Evolutionary conservation across 2,329 filamentous ascomycete species (phyloP), one percentile per base, ranked within the genome.

Genomic region (Sclerotinia trifoliorum): DNA sequence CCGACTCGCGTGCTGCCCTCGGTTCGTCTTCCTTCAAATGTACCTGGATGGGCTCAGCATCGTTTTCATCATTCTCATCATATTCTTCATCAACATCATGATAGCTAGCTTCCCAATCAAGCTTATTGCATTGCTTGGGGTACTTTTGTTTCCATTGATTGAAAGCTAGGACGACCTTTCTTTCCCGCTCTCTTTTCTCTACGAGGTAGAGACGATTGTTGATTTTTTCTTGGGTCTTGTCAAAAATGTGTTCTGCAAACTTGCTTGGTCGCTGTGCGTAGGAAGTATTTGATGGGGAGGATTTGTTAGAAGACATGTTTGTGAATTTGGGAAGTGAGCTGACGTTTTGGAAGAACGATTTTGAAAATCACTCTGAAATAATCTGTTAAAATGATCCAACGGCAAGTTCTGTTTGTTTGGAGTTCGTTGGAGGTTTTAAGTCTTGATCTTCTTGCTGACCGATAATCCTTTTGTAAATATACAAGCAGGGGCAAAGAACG

Each of bases 1-100:
- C 29, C 10, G 6, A 6, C 0, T 21, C 35, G 2, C 2, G 5
- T 4, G 5, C 7, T 4, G 1, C n/a, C 15, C 19, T 24, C 0
- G 1, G 8, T 1, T 10, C 7, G 1, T 7, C 5, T 10, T 57
- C 6, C 8, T 39, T 1, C 32, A 6, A 24, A 7, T 57, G 11
- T 1, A 49, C 21, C 49, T 32, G 58, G 0, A 49, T 7, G 0
- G 44, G 17, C 0, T 39, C 19, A 4, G 13, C 1, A 6, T 57
- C 13, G 6, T 42, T 6, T 24, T 6, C 3, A 49, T 21, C 6
- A 49, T 5, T 26, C 10, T 11, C 39, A 15, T 17, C 3, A 21
- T 35, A 44, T 15, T 4, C 8, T 7, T n/a, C 44, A 1, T 62
- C n/a, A 0, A 3, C 0, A 1, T 13, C 6, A 6, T 61, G 46